A percentile compares a stretch with the other conserved stretches of the same genome.
Conservation (phyloP, 352 stramenopile genomes). For the Globisporangium okanoganense region DNA sequence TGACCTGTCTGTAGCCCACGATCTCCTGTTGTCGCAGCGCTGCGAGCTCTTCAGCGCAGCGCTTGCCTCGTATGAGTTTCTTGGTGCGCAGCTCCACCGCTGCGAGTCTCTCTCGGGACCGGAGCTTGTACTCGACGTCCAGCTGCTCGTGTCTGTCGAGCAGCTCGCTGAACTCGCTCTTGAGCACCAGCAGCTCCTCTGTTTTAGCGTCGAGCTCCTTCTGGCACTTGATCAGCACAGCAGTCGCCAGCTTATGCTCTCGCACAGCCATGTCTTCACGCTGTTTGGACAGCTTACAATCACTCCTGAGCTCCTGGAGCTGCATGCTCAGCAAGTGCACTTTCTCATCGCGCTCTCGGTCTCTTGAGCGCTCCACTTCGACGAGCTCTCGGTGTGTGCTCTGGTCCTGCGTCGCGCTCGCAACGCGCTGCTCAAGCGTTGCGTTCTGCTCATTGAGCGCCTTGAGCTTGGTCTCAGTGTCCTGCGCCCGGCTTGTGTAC, state of each 20-base stretch:
- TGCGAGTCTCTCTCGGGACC: constrained; percentile 34
- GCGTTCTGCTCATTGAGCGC: constrained; percentile 33
- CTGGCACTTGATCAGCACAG: constrained; percentile 27
- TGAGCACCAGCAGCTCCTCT: constrained; percentile 49
- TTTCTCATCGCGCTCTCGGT: constrained; percentile 29
- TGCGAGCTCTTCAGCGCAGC: constrained; percentile 50
- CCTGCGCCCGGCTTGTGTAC: constrained; percentile 25
- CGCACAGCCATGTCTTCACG: constrained; percentile 39
- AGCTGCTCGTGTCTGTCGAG: constrained; percentile 49
- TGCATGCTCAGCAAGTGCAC: constrained; percentile 30
- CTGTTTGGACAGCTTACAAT: constrained; percentile 38
- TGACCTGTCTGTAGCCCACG: constrained; percentile 57
- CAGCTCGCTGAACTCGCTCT: constrained; percentile 62
- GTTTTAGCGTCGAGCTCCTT: constrained; percentile 32
- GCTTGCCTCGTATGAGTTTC: constrained; percentile 37
- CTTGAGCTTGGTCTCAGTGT: constrained; percentile 32
- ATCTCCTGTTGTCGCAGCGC: constrained; percentile 46
- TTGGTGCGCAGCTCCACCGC: constrained; percentile 26
- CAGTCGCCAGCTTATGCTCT: constrained; percentile 40
- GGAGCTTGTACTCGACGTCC: constrained; percentile 35
- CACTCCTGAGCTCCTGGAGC: constrained; percentile 38
- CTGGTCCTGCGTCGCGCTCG: constrained; percentile 27
- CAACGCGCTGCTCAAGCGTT: constrained; percentile 36
- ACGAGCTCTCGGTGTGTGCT: constrained; percentile 28
- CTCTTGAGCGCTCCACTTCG: constrained; percentile 31